These are phyloP conservation scores for Gaeumannomyces sp. DNA, from an alignment of 2,329 filamentous ascomycete species.

Conservation along the genomic window DNA sequence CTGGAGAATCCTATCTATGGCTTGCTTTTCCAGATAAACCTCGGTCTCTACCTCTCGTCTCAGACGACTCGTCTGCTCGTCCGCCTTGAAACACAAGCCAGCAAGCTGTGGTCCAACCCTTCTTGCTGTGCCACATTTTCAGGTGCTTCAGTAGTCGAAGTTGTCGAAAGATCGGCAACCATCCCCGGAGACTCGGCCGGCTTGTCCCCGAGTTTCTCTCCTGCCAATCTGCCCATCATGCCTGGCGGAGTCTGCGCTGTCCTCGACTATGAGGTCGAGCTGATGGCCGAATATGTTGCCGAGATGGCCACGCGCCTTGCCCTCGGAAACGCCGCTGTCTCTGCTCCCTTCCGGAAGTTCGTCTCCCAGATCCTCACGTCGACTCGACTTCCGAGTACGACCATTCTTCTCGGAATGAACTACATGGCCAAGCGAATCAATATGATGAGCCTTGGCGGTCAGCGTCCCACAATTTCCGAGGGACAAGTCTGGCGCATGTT, in stretches of 20 bases:
- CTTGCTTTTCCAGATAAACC: slow-evolving; percentile 30
- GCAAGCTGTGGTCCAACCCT: slow-evolving; percentile 22
- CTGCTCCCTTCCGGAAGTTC: slow-evolving; percentile 76
- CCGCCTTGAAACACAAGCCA: slow-evolving; percentile 27
- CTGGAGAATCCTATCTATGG: slow-evolving; percentile 24
- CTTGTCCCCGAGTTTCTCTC: slow-evolving; percentile 14
- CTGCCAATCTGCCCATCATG: slow-evolving; percentile 42
- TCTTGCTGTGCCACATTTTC: slow-evolving; percentile 23
- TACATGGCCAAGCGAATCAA: slow-evolving; percentile 82
- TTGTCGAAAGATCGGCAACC: slow-evolving; percentile 19
- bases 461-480: slow-evolving; percentile 40
- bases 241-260: slow-evolving; percentile 84
- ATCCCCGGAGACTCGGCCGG: slow-evolving; percentile 14
- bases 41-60: slow-evolving; percentile 17
- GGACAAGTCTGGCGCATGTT: slow-evolving; percentile 82
- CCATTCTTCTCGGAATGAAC: slow-evolving; percentile 83
- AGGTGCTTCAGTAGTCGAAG: slow-evolving; percentile 31
- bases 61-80: slow-evolving; percentile 25
- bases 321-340: slow-evolving; percentile 45
- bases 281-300: slow-evolving; percentile 92
- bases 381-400: slow-evolving; percentile 82
- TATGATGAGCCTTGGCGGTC: slow-evolving; percentile 53
- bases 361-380: slow-evolving; percentile 86
- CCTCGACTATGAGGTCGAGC: slow-evolving; percentile 93
- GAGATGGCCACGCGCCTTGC: slow-evolving; percentile 69